Evolutionary conservation across 768 basidiomycete genomes (phyloP).

Genomic region (Phanerochaete carnosa): DNA sequence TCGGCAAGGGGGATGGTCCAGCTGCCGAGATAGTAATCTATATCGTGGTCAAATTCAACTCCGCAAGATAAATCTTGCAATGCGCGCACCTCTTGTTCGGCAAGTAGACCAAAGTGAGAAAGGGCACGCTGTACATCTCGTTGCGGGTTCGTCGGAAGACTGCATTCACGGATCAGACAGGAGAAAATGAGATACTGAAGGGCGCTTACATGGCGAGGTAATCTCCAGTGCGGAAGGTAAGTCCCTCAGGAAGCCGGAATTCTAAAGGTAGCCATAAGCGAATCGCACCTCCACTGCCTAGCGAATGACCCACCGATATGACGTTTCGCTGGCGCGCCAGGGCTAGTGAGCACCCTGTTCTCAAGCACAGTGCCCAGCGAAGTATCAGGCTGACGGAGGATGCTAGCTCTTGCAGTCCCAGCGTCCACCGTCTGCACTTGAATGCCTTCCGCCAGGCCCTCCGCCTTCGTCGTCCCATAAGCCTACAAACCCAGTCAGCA

Average conservation of each 20-base stretch:
- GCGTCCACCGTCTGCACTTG: conserved; percentile 29
- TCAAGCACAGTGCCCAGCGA: conserved; percentile 36
- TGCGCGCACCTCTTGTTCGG: conserved; percentile 35
- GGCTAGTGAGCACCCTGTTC: conserved; percentile 32
- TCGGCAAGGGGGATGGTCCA: conserved; percentile 37
- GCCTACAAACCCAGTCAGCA: not conserved
- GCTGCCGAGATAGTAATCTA: conserved; percentile 35
- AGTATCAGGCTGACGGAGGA: conserved; percentile 37
- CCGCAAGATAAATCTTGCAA: not conserved
- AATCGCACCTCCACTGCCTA: not conserved
- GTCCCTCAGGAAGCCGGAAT: conserved; percentile 36
- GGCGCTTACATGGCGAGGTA: conserved; percentile 39
- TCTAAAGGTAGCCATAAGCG: conserved; percentile 21
- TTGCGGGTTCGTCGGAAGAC: conserved; percentile 39
- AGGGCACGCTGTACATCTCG: conserved; percentile 37
- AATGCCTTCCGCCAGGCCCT: conserved; percentile 14
- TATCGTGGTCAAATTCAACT: not conserved
- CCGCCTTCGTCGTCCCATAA: not conserved
- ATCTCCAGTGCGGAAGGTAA: conserved; percentile 40
- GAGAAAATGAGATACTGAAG: not conserved
- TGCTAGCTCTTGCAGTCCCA: conserved; percentile 31
- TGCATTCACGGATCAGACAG: conserved; percentile 9
- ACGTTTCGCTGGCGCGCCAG: conserved; percentile 32
- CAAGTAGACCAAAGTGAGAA: conserved; percentile 33
- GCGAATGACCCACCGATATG: conserved; percentile 31